Base-by-base conservation (phyloP, 2,329 filamentous ascomycete genomes). In the Alternaria gansuensis region DNA sequence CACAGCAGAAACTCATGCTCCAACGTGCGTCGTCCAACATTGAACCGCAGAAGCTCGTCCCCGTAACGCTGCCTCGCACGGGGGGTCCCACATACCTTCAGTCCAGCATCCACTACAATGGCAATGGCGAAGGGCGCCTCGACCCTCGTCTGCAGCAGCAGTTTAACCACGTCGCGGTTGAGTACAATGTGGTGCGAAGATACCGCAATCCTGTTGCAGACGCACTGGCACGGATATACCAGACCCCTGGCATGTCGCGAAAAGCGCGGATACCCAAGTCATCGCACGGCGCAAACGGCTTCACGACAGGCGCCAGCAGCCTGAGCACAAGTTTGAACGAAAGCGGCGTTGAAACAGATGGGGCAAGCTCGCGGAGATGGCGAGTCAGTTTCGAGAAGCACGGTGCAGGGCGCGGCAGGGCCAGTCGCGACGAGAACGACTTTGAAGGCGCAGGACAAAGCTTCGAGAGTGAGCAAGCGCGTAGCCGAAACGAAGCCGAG, bases 1-100 rank as follows among this genome's bases (percentile, higher is more conserved):
- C 88, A 1, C 89, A 92, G 76, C 89, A 92, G 74, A 92, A 92
- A 69, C 81, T 92, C 13, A 89, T 91, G 77, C 82, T 92, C 1
- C 89, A 92, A 71, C 85, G 90, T 36, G 89, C 88, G 29, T 90
- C 88, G 71, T 91, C 89, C 3, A 86, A 85, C 64, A 88, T 92
- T 46, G 89, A 92, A 66, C 87, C 87, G 0, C 79, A 84, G 29
- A 75, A 88, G 57, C 72, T 79, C 64, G 65, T 78, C 60, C 80
- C 71, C 50, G 76, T 75, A 11, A 74, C 78, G 13, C 64, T 79
- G 5, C 75, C 75, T 13, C 73, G 77, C 31, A 69, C 75, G 11
- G 74, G 73, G 39, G 75, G 75, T 21, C 73, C 75, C 40, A 65
- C 64, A 4, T 74, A 75, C 43, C 60, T 77, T 14, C 69, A 73